phyloP scores from a whole-genome alignment of 805 yeast genomes.

The Kodamaea fukazawae region DNA sequence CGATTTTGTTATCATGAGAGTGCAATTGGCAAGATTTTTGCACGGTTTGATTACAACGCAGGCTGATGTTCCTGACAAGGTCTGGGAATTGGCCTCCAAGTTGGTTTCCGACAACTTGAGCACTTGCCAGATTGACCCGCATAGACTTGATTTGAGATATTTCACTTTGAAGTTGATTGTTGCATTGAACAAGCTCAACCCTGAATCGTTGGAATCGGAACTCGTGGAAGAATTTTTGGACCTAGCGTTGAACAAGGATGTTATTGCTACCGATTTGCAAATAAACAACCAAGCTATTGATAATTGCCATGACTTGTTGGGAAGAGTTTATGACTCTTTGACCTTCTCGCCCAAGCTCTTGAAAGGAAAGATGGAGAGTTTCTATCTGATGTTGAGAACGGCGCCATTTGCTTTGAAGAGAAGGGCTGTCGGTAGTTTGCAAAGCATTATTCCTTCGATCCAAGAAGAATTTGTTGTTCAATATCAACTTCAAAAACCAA shows the following conservation, averaged over 20 bases:
- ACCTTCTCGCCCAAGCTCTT: slow-evolving; percentile 28
- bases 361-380: slow-evolving; percentile 27
- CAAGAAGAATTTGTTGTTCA: slow-evolving; percentile 66
- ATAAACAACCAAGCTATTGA: slow-evolving; percentile 30
- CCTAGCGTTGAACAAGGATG: slow-evolving; percentile 29
- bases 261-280: slow-evolving; percentile 16
- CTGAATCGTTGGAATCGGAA: slow-evolving; percentile 31
- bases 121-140: slow-evolving; percentile 36
- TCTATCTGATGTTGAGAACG: slow-evolving; percentile 32
- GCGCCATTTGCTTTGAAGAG: slow-evolving; percentile 37
- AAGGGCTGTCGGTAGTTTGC: slow-evolving; percentile 39
- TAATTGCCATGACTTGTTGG: slow-evolving; percentile 36
- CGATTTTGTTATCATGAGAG: slow-evolving; percentile 50
- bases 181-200: slow-evolving; percentile 8
- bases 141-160: slow-evolving; percentile 44
- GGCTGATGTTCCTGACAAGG: slow-evolving; percentile 25
- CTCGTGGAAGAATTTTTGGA: slow-evolving; percentile 45
- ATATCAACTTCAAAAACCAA: slow-evolving; percentile 50
- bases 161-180: slow-evolving; percentile 42
- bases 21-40: slow-evolving; percentile 50
- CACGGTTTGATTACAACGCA: slow-evolving; percentile 16
- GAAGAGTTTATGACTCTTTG: slow-evolving; percentile 23
- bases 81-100: slow-evolving; percentile 36
- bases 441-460: slow-evolving; percentile 35
- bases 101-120: slow-evolving; percentile 46